Percentiles rank a stretch among this genome's conserved stretches.
Evolutionary conservation across 1,139 yeast species (phyloP).

Genomic region (Geotrichum carabidarum): DNA sequence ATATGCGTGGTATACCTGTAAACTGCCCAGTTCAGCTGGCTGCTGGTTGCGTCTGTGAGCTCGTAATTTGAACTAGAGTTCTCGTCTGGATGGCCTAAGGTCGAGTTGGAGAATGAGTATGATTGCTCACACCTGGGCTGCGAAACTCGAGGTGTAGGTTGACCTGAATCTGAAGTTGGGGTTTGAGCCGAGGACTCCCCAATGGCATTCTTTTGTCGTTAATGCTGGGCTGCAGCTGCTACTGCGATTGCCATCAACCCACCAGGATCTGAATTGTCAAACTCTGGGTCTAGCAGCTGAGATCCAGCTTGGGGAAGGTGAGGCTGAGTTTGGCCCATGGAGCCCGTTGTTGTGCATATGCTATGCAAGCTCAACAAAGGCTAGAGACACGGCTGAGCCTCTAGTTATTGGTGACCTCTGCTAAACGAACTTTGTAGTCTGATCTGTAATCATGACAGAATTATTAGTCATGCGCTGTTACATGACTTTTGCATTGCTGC

Average conservation of each 20-base stretch:
- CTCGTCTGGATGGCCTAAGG: too few species aligned
- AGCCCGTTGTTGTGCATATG: conserved; percentile 4
- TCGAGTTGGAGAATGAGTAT: too few species aligned
- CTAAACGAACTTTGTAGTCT: not conserved
- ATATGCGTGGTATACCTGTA: not conserved
- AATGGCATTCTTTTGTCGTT: conserved; percentile 17
- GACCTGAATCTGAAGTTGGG: not conserved
- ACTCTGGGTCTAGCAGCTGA: conserved; percentile 2
- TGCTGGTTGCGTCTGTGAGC: too few species aligned
- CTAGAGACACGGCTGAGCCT: not conserved
- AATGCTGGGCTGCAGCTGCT: conserved; percentile 8
- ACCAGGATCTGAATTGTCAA: conserved; percentile 10
- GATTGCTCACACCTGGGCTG: not conserved
- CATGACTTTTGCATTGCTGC: not conserved
- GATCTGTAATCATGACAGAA: too few species aligned
- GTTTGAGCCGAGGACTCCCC: not conserved
- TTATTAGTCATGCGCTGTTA: not conserved
- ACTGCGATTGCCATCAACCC: conserved; percentile 14
- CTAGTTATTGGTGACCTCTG: conserved; percentile 22
- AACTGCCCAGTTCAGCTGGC: too few species aligned
- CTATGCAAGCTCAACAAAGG: not conserved
- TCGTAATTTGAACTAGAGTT: too few species aligned
- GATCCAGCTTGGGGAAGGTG: not conserved
- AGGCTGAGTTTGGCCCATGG: conserved; percentile 2
- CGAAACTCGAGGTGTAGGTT: not conserved